phyloP scores from a whole-genome alignment of 2,329 filamentous ascomycete species.

The Monascus ruber region DNA sequence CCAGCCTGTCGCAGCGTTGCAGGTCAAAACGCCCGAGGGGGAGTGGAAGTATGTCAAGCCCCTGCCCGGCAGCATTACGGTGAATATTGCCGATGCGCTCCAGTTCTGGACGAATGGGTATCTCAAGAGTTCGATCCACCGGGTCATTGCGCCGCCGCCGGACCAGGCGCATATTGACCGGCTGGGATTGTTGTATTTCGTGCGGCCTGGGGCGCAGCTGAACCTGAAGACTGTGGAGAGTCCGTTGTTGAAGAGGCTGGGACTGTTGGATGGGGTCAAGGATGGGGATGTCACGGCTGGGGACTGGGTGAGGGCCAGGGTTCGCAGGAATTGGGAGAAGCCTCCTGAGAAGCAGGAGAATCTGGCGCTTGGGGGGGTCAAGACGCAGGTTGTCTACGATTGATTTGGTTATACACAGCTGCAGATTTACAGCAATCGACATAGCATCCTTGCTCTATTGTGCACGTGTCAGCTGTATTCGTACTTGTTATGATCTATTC shows the following conservation, averaged over 20 bases:
- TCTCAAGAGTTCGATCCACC: slow-evolving; percentile 36
- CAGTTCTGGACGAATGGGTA: slow-evolving; percentile 39
- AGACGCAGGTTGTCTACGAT: too few species aligned
- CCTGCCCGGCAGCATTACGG: slow-evolving; percentile 36
- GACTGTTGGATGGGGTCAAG: slow-evolving; percentile 5
- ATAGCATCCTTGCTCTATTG: too few species aligned
- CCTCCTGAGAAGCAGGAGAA: too few species aligned
- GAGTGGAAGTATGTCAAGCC: slow-evolving; percentile 41
- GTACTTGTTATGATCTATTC: too few species aligned
- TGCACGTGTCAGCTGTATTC: too few species aligned
- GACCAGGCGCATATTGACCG: slow-evolving; percentile 33
- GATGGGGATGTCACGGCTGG: slow-evolving; percentile 17
- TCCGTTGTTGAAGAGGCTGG: slow-evolving; percentile 21
- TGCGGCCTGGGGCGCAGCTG: slow-evolving; percentile 25
- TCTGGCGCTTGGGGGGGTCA: too few species aligned
- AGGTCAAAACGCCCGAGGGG: slow-evolving; percentile 37
- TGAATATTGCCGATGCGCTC: slow-evolving; percentile 41
- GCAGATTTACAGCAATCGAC: too few species aligned
- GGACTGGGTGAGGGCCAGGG: slow-evolving; percentile 14
- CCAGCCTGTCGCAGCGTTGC: slow-evolving; percentile 46
- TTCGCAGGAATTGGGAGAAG: background rate
- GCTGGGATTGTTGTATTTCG: slow-evolving; percentile 32
- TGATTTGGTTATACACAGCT: too few species aligned
- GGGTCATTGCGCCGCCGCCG: slow-evolving; percentile 34
- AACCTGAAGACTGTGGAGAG: slow-evolving; percentile 18